Conservation (phyloP, 441 rosid species). For the Adansonia madagascariensis region DNA sequence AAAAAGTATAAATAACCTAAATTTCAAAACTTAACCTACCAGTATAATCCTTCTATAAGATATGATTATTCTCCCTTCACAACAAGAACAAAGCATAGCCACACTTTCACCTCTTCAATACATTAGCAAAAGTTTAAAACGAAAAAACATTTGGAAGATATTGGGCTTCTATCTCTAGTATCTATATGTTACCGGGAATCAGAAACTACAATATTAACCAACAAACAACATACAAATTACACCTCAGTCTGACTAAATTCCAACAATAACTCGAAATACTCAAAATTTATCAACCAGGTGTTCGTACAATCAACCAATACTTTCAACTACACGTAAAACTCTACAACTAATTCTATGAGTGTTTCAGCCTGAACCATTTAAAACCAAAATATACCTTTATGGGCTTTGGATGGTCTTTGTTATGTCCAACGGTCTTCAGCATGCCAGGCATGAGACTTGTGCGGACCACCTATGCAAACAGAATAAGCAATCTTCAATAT, state of each 20-base stretch:
- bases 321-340: background rate
- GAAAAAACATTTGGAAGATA: too few relatives aligned
- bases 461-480: constrained; percentile 58
- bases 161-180: background rate
- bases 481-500: constrained; percentile 7
- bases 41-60: background rate
- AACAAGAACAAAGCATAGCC: too few relatives aligned
- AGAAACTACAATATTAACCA: background rate
- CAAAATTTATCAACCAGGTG: background rate
- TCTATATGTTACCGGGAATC: background rate
- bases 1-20: background rate
- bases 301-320: background rate
- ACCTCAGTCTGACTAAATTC: background rate
- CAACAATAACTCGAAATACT: background rate
- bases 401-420: constrained; percentile 95
- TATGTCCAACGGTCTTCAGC: constrained; percentile 81
- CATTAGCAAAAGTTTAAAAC: too few relatives aligned
- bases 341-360: background rate
- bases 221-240: background rate
- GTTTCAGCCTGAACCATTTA: background rate
- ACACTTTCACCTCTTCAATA: too few relatives aligned
- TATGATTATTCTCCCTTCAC: too few relatives aligned
- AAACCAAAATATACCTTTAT: constrained; percentile 61
- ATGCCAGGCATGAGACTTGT: constrained; percentile 91
- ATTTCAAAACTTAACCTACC: background rate